phyloP scores from a whole-genome alignment of 805 yeast genomes.

The Candida khao-thaluensis region DNA sequence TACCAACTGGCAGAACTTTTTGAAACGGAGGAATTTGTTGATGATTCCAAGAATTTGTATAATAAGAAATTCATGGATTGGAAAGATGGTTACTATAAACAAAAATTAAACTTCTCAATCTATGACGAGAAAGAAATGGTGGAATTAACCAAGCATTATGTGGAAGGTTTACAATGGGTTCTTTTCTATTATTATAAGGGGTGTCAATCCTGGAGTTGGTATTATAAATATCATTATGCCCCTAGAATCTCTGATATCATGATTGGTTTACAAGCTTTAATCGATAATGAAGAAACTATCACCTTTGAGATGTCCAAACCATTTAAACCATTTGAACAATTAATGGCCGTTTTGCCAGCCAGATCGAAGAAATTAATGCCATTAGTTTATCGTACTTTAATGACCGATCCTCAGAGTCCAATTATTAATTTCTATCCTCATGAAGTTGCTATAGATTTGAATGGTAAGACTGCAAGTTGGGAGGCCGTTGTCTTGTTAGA shows the following conservation, averaged over 20 bases:
- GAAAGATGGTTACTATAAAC: conserved; percentile 82
- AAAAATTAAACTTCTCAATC: conserved; percentile 71
- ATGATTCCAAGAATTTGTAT: conserved; percentile 57
- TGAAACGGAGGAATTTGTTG: conserved; percentile 55
- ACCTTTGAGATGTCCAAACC: conserved; percentile 72
- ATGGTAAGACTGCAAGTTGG: conserved; percentile 96
- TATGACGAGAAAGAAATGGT: conserved; percentile 57
- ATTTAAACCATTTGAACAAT: conserved; percentile 89
- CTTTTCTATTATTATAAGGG: conserved; percentile 87
- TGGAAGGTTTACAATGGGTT: conserved; percentile 98
- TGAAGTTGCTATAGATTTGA: conserved; percentile 83
- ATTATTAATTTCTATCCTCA: conserved; percentile 88
- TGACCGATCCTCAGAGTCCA: conserved; percentile 85
- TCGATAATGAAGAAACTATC: conserved; percentile 24
- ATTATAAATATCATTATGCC: conserved; percentile 82
- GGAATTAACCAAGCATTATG: conserved; percentile 73
- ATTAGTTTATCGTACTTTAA: conserved; percentile 67
- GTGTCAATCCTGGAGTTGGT: conserved; percentile 96
- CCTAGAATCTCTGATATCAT: conserved; percentile 90
- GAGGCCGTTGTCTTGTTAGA: conserved; percentile 93
- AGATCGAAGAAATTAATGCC: conserved; percentile 84
- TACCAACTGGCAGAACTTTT: conserved; percentile 65
- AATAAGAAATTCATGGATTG: conserved; percentile 72
- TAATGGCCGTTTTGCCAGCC: conserved; percentile 96
- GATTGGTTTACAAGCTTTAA: conserved; percentile 62